Evolutionary conservation across 257 asterid genomes (phyloP).

Genomic region (Sherardia arvensis): DNA sequence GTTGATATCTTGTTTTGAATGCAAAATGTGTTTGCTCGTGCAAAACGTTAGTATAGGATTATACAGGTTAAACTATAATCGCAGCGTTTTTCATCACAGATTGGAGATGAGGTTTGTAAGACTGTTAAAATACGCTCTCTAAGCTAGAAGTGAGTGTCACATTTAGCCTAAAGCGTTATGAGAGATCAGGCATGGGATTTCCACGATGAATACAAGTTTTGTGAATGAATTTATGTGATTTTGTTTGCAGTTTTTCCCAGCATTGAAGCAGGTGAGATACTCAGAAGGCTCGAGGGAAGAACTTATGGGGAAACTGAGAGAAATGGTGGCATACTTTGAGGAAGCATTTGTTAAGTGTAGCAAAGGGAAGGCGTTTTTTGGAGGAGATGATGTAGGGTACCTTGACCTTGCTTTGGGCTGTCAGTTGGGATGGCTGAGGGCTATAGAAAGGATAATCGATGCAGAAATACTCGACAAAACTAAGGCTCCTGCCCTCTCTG

Average conservation of each 20-base stretch:
- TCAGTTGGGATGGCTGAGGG: conserved; percentile 14
- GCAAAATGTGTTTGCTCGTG: background rate
- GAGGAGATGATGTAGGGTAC: conserved; percentile 18
- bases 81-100: too few relatives aligned
- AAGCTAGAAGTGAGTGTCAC: too few relatives aligned
- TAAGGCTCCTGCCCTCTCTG: conserved; percentile 13
- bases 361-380: conserved; percentile 21
- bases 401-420: conserved; percentile 16
- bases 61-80: too few relatives aligned
- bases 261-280: background rate
- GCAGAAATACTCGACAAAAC: conserved; percentile 12
- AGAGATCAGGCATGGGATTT: background rate
- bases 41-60: background rate
- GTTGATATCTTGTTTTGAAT: background rate
- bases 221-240: too few relatives aligned
- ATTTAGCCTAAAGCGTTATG: background rate
- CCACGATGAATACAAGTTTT: background rate
- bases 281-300: conserved; percentile 5
- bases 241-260: conserved; percentile 10
- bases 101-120: too few relatives aligned
- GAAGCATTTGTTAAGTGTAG: conserved; percentile 17
- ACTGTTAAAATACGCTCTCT: too few relatives aligned
- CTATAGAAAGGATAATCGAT: background rate
- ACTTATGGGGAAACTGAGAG: conserved; percentile 7
- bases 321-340: conserved; percentile 9